A percentile compares a stretch with the other conserved stretches of the same genome.
phyloP scores from a whole-genome alignment of 2,329 filamentous ascomycete species.

The Westerdykella ornata region DNA sequence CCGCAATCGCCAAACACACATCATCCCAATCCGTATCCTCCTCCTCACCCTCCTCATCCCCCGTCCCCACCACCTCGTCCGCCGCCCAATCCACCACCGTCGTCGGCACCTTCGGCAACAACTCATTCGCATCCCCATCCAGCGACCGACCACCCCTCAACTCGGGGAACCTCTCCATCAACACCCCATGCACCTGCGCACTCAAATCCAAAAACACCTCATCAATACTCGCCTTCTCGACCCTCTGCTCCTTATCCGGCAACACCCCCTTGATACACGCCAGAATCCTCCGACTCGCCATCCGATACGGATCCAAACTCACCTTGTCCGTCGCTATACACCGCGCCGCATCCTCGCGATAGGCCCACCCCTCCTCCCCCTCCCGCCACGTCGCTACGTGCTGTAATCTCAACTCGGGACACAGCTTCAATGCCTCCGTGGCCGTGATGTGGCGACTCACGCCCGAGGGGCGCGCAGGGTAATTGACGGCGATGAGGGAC shows the following conservation, averaged over 20 bases:
- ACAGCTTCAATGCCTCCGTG: slow-evolving; percentile 76
- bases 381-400: slow-evolving; percentile 95
- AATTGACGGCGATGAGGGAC: slow-evolving; percentile 92
- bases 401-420: slow-evolving; percentile 75
- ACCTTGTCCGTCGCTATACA: slow-evolving; percentile 88
- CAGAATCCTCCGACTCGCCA: slow-evolving; percentile 77
- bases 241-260: slow-evolving; percentile 57
- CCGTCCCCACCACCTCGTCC: slow-evolving; percentile 74
- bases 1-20: slow-evolving; percentile 75
- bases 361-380: slow-evolving; percentile 86
- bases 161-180: slow-evolving; percentile 72
- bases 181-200: slow-evolving; percentile 67
- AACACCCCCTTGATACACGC: slow-evolving; percentile 68
- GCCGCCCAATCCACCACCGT: slow-evolving; percentile 75
- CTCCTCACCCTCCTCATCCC: slow-evolving; percentile 64
- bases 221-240: slow-evolving; percentile 93
- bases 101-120: slow-evolving; percentile 64
- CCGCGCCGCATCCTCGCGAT: slow-evolving; percentile 70
- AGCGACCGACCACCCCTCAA: slow-evolving; percentile 57
- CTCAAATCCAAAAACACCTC: slow-evolving; percentile 94
- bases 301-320: slow-evolving; percentile 83
- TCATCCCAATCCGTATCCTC: slow-evolving; percentile 95
- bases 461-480: slow-evolving; percentile 74
- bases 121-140: slow-evolving; percentile 65
- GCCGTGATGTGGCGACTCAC: slow-evolving; percentile 73